Evolutionary conservation across 73 alveolate species (phyloP).

Genomic region (Paramecium biaurelia): DNA sequence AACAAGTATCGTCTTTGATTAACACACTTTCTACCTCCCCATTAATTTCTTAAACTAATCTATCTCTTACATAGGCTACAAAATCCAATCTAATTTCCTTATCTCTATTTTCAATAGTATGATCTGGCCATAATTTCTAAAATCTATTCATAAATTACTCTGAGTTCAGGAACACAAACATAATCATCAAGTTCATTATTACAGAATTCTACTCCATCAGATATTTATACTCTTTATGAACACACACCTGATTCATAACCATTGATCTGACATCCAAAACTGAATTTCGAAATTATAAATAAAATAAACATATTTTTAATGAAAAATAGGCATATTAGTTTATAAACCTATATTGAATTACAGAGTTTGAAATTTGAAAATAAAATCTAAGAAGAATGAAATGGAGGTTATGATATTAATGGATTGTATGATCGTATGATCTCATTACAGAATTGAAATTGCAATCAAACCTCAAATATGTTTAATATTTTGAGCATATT

Average conservation of each 20-base stretch:
- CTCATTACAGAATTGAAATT: not conserved
- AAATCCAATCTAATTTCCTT: not conserved
- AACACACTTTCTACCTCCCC: not conserved
- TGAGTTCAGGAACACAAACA: not conserved
- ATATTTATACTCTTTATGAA: not conserved
- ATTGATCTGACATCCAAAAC: not conserved
- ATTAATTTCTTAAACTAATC: conserved; percentile 24
- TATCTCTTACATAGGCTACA: not conserved
- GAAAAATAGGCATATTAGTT: not conserved
- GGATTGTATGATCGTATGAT: not conserved
- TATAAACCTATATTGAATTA: not conserved
- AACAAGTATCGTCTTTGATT: not conserved
- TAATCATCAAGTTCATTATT: not conserved
- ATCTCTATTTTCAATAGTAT: not conserved
- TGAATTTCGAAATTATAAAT: not conserved
- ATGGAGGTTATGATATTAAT: not conserved
- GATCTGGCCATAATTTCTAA: conserved; percentile 18
- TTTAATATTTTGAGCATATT: not conserved
- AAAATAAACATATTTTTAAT: not conserved
- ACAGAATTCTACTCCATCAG: not conserved
- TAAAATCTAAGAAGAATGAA: not conserved
- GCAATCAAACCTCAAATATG: not conserved
- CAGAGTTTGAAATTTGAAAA: not conserved
- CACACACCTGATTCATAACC: conserved; percentile 29
- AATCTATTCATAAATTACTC: not conserved